phyloP scores from a whole-genome alignment of 139 green algal genomes.

The Tetradesmus lagerheimii region DNA sequence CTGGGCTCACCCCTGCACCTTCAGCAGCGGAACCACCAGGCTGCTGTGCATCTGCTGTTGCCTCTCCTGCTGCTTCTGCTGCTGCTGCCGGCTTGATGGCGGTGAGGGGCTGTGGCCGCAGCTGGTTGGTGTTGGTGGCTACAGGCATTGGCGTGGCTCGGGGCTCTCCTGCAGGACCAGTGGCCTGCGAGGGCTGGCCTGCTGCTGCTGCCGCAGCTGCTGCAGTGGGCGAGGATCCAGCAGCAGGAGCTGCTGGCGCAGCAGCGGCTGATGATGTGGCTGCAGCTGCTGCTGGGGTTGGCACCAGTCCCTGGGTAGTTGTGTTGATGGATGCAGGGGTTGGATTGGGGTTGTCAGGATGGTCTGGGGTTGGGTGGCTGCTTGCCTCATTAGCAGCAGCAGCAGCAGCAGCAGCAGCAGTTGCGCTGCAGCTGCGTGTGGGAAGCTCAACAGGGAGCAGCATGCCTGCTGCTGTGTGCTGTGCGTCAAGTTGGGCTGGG shows the following conservation, averaged over 20 bases:
- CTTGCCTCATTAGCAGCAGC: neutral
- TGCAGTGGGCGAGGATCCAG: neutral
- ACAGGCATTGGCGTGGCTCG: neutral
- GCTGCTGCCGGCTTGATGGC: neutral
- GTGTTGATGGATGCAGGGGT: neutral
- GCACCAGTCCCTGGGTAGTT: neutral
- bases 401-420: no score
- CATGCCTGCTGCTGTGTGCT: neutral
- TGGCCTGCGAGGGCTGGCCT: no score
- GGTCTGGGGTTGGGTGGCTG: neutral
- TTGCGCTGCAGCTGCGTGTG: no score
- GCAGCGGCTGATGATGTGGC: neutral
- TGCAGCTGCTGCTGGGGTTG: neutral
- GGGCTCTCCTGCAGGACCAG: neutral
- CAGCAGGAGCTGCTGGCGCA: neutral
- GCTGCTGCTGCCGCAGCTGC: neutral
- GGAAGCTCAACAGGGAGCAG: neutral
- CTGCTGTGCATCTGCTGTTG: neutral
- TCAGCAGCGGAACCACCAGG: neutral
- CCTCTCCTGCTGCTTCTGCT: neutral
- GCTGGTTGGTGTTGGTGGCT: neutral
- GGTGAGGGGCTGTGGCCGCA: neutral
- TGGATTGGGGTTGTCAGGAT: neutral
- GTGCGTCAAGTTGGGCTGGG: neutral
- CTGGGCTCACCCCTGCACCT: neutral